phyloP scores from a whole-genome alignment of 495 filamentous ascomycete species.

The Penicillium roqueforti region DNA sequence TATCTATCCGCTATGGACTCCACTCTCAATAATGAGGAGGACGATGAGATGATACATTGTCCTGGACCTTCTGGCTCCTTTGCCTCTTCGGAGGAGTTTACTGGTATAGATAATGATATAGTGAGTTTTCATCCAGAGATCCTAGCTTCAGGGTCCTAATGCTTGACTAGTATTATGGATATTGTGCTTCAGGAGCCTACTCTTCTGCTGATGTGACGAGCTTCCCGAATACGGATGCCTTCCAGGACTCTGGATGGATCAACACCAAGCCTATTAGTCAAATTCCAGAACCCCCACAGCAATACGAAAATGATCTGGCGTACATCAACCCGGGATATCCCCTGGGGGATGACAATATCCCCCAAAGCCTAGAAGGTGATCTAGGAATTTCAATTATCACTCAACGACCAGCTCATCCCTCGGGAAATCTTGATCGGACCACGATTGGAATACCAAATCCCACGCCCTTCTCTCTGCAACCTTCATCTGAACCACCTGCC shows the following conservation, averaged over 20 bases:
- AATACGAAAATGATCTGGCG: background rate
- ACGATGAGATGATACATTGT: background rate
- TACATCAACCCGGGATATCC: background rate
- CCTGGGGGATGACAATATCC: background rate
- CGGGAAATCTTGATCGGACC: background rate
- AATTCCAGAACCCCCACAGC: background rate
- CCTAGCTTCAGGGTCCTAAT: background rate
- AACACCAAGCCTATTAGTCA: background rate
- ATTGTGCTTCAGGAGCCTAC: background rate
- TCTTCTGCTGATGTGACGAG: background rate
- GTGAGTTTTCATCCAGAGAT: background rate
- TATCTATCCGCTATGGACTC: background rate
- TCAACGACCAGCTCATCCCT: background rate
- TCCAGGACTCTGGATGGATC: background rate
- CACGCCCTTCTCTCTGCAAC: background rate
- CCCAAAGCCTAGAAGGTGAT: background rate
- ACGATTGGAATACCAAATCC: background rate
- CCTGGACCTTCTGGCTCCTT: background rate
- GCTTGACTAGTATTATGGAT: background rate
- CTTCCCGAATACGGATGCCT: background rate
- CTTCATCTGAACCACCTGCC: background rate
- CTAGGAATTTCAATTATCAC: background rate
- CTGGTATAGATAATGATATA: background rate
- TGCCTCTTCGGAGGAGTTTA: background rate
- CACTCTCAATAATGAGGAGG: background rate